phyloP scores from a whole-genome alignment of 208 protist genomes.

The Acanthamoeba quina region DNA sequence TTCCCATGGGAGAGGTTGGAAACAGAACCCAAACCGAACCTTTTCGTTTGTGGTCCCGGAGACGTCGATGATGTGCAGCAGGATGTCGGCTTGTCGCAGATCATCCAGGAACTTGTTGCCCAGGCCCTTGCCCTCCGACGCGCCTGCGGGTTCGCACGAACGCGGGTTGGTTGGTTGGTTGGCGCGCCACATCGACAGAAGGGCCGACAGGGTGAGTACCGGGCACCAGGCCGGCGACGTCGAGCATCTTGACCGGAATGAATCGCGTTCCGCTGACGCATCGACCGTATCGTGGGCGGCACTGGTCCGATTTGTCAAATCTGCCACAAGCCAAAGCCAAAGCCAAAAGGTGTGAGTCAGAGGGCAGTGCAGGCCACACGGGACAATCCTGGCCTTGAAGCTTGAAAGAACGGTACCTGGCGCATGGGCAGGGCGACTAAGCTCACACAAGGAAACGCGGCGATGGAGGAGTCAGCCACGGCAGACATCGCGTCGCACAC shows the following conservation, averaged over 20 bases:
- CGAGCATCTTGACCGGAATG: constrained; percentile 86
- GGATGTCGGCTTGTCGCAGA: constrained; percentile 82
- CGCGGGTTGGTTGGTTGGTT: too few relatives aligned
- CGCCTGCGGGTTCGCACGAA: background rate
- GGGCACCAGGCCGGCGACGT: constrained; percentile 85
- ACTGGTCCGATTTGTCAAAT: constrained; percentile 77
- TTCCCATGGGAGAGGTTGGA: too few relatives aligned
- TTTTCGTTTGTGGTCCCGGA: constrained; percentile 85
- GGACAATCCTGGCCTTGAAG: background rate
- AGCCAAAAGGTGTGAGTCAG: background rate
- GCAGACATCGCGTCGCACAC: background rate
- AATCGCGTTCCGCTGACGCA: constrained; percentile 81
- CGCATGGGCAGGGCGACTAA: constrained; percentile 22
- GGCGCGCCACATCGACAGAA: too few relatives aligned
- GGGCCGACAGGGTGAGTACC: constrained; percentile 12
- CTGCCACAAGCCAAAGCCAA: background rate
- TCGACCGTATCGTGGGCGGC: constrained; percentile 80
- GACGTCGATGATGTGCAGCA: constrained; percentile 86
- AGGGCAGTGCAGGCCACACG: background rate
- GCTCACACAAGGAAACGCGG: background rate
- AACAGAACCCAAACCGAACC: constrained; percentile 28
- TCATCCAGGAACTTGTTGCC: constrained; percentile 86
- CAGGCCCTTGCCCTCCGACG: constrained; percentile 84
- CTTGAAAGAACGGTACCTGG: background rate
- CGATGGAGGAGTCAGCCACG: background rate